Conservation (phyloP, 2,329 filamentous ascomycete species). For the Diaporthe vaccinii region DNA sequence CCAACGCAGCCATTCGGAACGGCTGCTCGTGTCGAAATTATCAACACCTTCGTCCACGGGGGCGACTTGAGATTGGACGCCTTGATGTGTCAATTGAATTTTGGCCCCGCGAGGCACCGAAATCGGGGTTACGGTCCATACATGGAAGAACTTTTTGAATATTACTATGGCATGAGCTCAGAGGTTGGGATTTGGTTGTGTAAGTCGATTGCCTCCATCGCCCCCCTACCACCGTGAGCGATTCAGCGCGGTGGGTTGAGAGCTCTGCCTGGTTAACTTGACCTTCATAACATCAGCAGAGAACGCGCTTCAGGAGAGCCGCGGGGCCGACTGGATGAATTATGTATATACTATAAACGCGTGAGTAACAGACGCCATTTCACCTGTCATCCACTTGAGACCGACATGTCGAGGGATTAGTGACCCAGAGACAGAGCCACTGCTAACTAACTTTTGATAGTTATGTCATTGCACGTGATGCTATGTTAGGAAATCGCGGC, state of each 20-base stretch:
- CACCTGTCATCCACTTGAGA: background rate
- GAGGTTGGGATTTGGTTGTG: background rate
- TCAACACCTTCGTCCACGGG: background rate
- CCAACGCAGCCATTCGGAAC: background rate
- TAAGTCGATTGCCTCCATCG: background rate
- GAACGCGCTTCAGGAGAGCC: fast-evolving
- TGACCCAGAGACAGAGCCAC: background rate
- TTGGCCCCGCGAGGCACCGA: background rate
- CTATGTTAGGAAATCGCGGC: background rate
- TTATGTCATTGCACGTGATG: background rate
- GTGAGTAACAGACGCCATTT: background rate
- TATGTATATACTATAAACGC: background rate
- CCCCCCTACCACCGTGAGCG: background rate
- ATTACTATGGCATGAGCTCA: background rate
- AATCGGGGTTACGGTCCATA: fast-evolving
- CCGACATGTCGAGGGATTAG: background rate
- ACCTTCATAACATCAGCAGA: background rate
- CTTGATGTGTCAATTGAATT: background rate
- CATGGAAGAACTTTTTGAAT: background rate
- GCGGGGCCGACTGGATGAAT: background rate
- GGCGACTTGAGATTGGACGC: constrained; percentile 1
- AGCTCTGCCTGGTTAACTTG: background rate
- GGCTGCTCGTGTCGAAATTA: background rate
- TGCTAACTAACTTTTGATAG: background rate
- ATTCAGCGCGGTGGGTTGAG: background rate